phyloP scores from a whole-genome alignment of 2,329 filamentous ascomycete genomes.

The Cryphonectria nitschkei region DNA sequence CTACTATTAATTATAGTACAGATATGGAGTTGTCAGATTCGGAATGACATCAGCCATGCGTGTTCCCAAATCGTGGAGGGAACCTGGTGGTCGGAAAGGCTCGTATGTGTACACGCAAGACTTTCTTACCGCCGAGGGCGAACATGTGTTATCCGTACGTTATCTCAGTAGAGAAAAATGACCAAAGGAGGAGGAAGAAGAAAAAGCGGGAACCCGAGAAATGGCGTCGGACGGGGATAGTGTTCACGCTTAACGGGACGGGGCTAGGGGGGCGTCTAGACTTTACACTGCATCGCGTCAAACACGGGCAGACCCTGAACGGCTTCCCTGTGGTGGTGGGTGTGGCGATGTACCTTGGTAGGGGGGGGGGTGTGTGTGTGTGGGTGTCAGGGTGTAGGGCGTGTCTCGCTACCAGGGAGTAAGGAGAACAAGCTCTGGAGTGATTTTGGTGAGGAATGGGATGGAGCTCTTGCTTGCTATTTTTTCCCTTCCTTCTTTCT shows the following conservation, averaged over 20 bases:
- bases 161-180: not conserved
- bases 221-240: constrained; percentile 13
- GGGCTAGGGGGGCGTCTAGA: constrained; percentile 17
- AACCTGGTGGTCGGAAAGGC: no score
- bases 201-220: constrained; percentile 6
- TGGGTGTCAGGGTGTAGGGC: not conserved
- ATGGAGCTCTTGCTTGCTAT: not conserved
- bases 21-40: not conserved
- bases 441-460: not conserved
- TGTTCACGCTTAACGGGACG: constrained; percentile 2
- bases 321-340: not conserved
- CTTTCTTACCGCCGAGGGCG: not conserved
- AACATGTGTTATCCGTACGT: not conserved
- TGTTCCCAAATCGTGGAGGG: not conserved
- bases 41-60: constrained; percentile 1
- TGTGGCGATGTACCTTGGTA: not conserved
- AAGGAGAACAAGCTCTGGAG: not conserved
- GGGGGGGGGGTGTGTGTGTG: not conserved
- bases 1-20: not conserved
- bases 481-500: constrained; percentile 14
- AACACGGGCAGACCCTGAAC: constrained; percentile 21
- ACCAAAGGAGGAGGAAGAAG: not conserved
- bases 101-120: not conserved
- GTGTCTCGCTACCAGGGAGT: no score
- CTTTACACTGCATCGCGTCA: constrained; percentile 22